Evolutionary conservation across 2,329 filamentous ascomycete species (phyloP), one percentile per base, ranked within the genome.

Genomic region (Cercospora nicotianae): DNA sequence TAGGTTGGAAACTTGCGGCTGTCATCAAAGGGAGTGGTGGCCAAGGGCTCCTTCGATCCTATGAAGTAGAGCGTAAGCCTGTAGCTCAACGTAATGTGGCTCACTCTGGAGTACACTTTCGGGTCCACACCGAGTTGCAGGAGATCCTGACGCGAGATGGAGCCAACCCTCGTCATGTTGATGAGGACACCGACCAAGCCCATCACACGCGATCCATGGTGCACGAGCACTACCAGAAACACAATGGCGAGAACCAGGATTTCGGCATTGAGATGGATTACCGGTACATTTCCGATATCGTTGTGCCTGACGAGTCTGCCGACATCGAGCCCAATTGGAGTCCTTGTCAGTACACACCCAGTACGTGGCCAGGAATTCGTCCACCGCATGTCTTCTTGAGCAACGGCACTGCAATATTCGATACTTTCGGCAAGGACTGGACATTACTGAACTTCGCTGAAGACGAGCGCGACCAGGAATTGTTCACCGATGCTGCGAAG

Each of bases 11-110:
- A 60, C 42, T 69, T 16, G 68, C 70, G 16, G 62, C 68, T 20
- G 67, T 71, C 7, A 60, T 75, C 3, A 64, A 73, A 53, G 73
- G 72, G 9, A 55, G 57, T 33, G 69, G 67, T n/a, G 69, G 48
- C 26, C 48, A 26, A 23, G 48, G 48, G 23, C 48, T 53, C 23
- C 48, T 53, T 23, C 4, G 5, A n/a, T 26, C 48, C 5, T 28
- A 53, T 13, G 48, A 53, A 53, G 23, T 8, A 53, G 48, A 53
- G 67, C 18, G 51, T 48, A 18, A 60, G 61, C 1, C 70, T 79
- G 5, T 72, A 78, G 7, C 57, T 51, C 23, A 51, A 70, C 3
- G 72, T 75, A 1, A 53, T 23, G 48, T 53, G 10, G 48, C 48
- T 13, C 48, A 28, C 23, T 53, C 48, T 53, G 48, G 20, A 53